Base-by-base conservation (phyloP, 345 rosid species). In the Physaria fendleri region DNA sequence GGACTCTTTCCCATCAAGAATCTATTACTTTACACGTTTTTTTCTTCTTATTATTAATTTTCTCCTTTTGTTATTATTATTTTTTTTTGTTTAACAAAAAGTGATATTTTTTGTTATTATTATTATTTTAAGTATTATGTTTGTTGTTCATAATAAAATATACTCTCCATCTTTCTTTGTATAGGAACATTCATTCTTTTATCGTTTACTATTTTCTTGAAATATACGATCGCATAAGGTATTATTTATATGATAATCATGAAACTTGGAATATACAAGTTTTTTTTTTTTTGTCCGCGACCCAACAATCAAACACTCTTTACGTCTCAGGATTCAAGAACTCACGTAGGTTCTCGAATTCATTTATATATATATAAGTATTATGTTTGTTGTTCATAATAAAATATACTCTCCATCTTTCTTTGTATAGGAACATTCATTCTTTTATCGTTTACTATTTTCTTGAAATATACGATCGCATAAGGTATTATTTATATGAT, bases 1-100 rank as follows among this genome's bases (percentile, higher is more conserved):
- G 46, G 51, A 37, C 62, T 53, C 62, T 52, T 47, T 57, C 34
- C 58, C 16, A 30, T 45, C 29, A 23, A 46, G 74, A 69, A 69
- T 69, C 54, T 69, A 54, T 69, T 55, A 54, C 74, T 62, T 69
- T 62, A 54, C 45, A 53, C 66, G 41, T 53, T 60, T 35, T 37
- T 2, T 2, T 60, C 27, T 37, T 2, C 1, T 1, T 33, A 2
- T 22, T 14, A 41, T 50, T 67, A 16, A 10, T 15, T 41, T 10
- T 13, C 0, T 2, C 14, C 2, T 38, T 28, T 23, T 15, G 15
- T 40, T 13, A 23, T 33, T 33, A 13, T 15, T 28, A 6, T 39
- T 9, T 45, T 24, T 45, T 40, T n/a, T 21, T 6, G 6, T 45
- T n/a, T n/a, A n/a, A n/a, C n/a, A n/a, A n/a, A 6, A 15, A 40